phyloP scores from a whole-genome alignment of 306 rosid species.

The Vigna unguiculata region DNA sequence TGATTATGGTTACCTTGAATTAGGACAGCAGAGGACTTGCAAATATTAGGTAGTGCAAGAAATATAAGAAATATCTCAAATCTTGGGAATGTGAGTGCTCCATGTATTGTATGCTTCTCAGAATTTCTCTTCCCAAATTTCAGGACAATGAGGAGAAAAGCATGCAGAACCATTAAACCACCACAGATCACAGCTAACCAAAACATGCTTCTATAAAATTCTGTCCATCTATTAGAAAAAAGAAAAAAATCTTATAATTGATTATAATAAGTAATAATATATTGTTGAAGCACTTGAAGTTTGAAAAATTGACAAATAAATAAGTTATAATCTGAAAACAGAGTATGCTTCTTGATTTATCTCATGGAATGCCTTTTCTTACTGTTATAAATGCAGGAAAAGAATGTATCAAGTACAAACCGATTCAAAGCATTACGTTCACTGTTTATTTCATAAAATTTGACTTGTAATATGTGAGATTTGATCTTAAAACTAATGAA shows the following conservation, averaged over 20 bases:
- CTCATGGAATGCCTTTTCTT: constrained; percentile 7
- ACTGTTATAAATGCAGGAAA: neutral
- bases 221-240: constrained; percentile 71
- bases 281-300: constrained; percentile 8
- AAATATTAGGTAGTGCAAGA: constrained; percentile 78
- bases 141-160: constrained; percentile 64
- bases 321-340: neutral
- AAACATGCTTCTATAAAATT: constrained; percentile 77
- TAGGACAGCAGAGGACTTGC: constrained; percentile 72
- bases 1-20: constrained; percentile 59
- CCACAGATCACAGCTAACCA: constrained; percentile 84
- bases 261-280: neutral
- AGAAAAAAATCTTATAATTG: constrained; percentile 1
- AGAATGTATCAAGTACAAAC: neutral
- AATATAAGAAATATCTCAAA: constrained; percentile 80
- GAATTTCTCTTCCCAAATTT: constrained; percentile 69
- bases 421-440: neutral
- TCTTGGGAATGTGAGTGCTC: constrained; percentile 87
- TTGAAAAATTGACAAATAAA: constrained; percentile 5
- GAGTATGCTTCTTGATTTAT: constrained; percentile 2
- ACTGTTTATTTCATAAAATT: neutral
- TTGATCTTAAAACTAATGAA: no score
- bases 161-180: constrained; percentile 69
- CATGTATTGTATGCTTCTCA: constrained; percentile 61
- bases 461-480: neutral